These are phyloP conservation scores for Allantophomopsis cytisporea DNA, from an alignment of 2,329 filamentous ascomycete genomes.

Conservation along the genomic window DNA sequence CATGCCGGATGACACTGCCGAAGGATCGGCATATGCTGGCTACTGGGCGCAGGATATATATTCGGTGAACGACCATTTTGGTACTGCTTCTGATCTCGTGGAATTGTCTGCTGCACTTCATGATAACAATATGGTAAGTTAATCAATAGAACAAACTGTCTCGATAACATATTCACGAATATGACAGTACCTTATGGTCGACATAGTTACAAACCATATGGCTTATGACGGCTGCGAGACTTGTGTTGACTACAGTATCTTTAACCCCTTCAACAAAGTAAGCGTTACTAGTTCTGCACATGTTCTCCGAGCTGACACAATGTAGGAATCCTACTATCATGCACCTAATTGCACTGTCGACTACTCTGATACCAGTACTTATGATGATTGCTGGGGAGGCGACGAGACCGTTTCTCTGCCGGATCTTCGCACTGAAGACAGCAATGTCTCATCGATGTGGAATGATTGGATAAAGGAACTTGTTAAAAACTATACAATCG, in stretches of 20 bases:
- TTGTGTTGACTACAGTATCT: constrained; percentile 6
- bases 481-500: constrained; percentile 27
- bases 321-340: constrained; percentile 9
- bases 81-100: constrained; percentile 28
- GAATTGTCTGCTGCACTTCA: constrained; percentile 27
- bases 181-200: constrained; percentile 28
- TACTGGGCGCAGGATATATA: constrained; percentile 33
- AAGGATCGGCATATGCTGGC: constrained; percentile 28
- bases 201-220: constrained; percentile 34
- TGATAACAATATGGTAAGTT: constrained; percentile 21
- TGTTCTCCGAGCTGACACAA: constrained; percentile 13
- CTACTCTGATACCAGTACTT: constrained; percentile 17
- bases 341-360: constrained; percentile 10
- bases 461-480: constrained; percentile 24
- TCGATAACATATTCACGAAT: not conserved
- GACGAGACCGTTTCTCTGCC: constrained; percentile 24
- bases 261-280: constrained; percentile 8
- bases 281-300: constrained; percentile 10
- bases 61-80: constrained; percentile 29
- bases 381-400: constrained; percentile 28
- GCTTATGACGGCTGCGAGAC: constrained; percentile 8
- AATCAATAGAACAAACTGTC: not conserved
- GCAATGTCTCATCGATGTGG: constrained; percentile 21
- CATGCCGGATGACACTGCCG: constrained; percentile 21
- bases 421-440: constrained; percentile 26